A percentile compares a stretch with the other conserved stretches of the same genome.
phyloP scores from a whole-genome alignment of 805 yeast genomes.

The Danielozyma ontarioensis region DNA sequence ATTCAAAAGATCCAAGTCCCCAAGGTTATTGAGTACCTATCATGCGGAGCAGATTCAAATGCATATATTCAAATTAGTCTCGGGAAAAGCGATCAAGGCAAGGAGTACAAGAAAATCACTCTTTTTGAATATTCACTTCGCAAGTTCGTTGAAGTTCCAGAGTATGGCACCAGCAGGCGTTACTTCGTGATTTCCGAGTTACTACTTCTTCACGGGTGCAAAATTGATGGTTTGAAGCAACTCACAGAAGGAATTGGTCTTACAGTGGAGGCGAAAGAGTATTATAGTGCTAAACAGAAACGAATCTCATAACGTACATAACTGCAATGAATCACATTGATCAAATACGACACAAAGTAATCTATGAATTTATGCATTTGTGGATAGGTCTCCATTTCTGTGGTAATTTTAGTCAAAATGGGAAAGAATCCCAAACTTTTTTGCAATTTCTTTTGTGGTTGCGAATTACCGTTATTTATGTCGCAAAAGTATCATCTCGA shows the following conservation, averaged over 20 bases:
- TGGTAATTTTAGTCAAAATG: too few species aligned
- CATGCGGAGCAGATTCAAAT: conserved; percentile 45
- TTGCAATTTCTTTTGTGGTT: too few species aligned
- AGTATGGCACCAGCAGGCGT: conserved; percentile 7
- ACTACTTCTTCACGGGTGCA: conserved; percentile 51
- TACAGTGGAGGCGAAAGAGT: conserved; percentile 42
- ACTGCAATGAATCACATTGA: too few species aligned
- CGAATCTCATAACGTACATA: too few species aligned
- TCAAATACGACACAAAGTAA: too few species aligned
- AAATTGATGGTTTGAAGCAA: conserved; percentile 28
- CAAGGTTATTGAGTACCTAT: conserved; percentile 38
- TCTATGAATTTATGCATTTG: too few species aligned
- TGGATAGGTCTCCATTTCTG: too few species aligned
- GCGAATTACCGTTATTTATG: too few species aligned
- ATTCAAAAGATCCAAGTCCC: conserved; percentile 46
- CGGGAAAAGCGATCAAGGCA: conserved; percentile 4
- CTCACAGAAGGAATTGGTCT: conserved; percentile 31
- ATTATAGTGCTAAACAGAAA: conserved; percentile 39
- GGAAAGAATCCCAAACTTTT: too few species aligned
- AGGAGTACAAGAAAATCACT: conserved; percentile 17
- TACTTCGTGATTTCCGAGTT: conserved; percentile 51
- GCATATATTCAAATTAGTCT: conserved; percentile 30
- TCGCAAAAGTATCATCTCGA: conserved; percentile 23
- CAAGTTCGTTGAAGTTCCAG: conserved; percentile 24
- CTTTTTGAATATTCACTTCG: conserved; percentile 50